Base-by-base conservation (phyloP, 2,329 filamentous ascomycete genomes). In the Aspergillus sp. region DNA sequence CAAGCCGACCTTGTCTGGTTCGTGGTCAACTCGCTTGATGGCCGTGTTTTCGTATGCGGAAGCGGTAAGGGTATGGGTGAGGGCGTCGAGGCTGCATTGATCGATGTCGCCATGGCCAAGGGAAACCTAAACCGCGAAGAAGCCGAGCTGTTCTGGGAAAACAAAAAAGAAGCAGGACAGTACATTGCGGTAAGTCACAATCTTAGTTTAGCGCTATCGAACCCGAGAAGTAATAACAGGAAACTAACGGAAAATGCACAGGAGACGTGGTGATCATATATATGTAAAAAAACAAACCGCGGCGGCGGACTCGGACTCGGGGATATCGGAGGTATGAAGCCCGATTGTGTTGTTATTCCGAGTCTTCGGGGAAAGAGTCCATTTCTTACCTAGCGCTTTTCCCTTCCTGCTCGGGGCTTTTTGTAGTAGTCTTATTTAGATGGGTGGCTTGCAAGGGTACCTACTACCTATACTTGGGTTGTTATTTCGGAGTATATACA, bases 1-100 rank as follows among this genome's bases (percentile, higher is more conserved):
- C 95, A 98, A 73, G 91, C 93, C 2, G 95, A 98, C 70, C 84
- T 98, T n/a, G 93, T 98, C 15, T 99, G 95, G 95, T 96, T 91
- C 74, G 92, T 98, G 63, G 90, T 96, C 80, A 98, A 98, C 73
- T 87, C 92, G 2, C 82, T 98, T n/a, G 95, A 99, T 69, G 95
- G 95, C 1, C 87, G 95, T 52, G 87, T 98, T 52, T 99, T 99
- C 72, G 95, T 99, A 58, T 99, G 95, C 73, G 95, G 95, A 50
- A 96, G 90, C 76, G 92, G 87, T 70, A 92, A 91, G 79, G 95
- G 95, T 56, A 99, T 99, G 95, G 95, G 95, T 59, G 95, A 98
- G 75, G 95, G 95, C 45, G 95, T 99, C 3, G 90, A 98, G 73
- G 83, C 87, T 47, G 90, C 93, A 0, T 81, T 99, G 14, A 81